Evolutionary conservation across 1,284 basidiomycete species (phyloP).

Genomic region (Ganoderma lingzhi): DNA sequence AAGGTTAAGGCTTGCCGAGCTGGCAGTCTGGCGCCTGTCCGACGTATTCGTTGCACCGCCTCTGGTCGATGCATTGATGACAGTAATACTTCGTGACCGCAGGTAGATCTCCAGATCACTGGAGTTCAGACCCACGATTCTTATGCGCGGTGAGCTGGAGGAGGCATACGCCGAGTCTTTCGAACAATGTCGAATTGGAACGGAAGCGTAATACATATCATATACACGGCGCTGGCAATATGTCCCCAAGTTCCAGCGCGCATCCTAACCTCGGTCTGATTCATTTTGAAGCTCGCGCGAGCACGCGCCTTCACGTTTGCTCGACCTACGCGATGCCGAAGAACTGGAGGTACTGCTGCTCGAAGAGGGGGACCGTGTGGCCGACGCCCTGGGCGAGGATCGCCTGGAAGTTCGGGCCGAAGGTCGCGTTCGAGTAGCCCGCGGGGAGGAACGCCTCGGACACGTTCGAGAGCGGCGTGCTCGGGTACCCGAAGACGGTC

Average conservation of each 20-base stretch:
- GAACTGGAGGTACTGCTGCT: constrained; percentile 31
- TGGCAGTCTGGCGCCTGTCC: no score
- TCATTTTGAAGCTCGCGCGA: neutral
- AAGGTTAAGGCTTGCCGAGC: no score
- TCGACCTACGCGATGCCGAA: constrained; percentile 25
- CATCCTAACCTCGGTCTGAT: neutral
- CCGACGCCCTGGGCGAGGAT: constrained; percentile 52
- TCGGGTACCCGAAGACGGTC: constrained; percentile 25
- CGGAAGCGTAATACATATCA: neutral
- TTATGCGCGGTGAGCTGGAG: no score
- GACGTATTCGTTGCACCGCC: no score
- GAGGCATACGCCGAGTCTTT: neutral
- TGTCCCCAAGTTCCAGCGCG: neutral
- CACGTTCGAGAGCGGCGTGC: constrained; percentile 44
- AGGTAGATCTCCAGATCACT: no score
- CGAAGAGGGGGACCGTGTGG: constrained; percentile 49
- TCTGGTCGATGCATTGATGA: no score
- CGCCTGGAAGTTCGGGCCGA: constrained; percentile 56
- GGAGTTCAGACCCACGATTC: no score
- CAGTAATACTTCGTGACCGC: no score
- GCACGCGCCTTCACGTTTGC: neutral
- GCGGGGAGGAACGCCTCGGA: constrained; percentile 46
- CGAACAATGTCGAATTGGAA: neutral
- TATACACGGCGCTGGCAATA: no score
- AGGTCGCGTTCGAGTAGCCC: constrained; percentile 54